Percentiles rank a stretch among this genome's conserved stretches.
These are phyloP conservation scores for Syzygium aqueum DNA, from an alignment of 345 rosid species.

Conservation along the genomic window DNA sequence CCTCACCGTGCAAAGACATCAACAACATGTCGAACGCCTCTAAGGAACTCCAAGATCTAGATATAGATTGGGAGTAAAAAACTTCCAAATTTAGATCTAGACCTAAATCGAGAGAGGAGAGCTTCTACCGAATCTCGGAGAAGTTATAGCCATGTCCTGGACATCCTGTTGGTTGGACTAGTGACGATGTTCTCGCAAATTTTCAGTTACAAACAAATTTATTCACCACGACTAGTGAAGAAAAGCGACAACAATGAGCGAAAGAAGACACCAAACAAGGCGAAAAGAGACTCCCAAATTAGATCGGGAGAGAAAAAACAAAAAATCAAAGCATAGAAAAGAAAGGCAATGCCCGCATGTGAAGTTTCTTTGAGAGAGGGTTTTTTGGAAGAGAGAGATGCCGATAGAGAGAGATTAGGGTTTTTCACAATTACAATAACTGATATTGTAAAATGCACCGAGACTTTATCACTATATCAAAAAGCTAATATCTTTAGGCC, in stretches of 20 bases:
- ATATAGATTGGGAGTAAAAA: not conserved
- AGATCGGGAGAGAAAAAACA: not conserved
- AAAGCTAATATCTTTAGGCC: not conserved
- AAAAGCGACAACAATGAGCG: not conserved
- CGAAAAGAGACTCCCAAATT: not conserved
- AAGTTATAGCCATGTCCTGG: not conserved
- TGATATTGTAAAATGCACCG: not conserved
- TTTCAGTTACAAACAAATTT: not conserved
- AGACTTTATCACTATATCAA: not conserved
- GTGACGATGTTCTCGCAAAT: not conserved
- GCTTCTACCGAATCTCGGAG: not conserved
- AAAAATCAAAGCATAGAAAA: not conserved
- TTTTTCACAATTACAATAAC: not conserved
- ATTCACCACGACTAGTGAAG: not conserved
- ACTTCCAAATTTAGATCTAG: not conserved
- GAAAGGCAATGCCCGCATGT: not conserved
- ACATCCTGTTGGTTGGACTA: fast-evolving
- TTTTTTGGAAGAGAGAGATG: not conserved
- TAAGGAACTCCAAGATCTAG: not conserved
- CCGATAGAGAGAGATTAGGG: not conserved
- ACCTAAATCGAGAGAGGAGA: not conserved
- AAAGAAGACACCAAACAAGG: not conserved
- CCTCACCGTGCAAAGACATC: fast-evolving
- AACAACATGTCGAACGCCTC: too few relatives aligned
- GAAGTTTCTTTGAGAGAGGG: not conserved